Evolutionary conservation across 2,329 filamentous ascomycete genomes (phyloP).

Genomic region (Helminthosporium solani): DNA sequence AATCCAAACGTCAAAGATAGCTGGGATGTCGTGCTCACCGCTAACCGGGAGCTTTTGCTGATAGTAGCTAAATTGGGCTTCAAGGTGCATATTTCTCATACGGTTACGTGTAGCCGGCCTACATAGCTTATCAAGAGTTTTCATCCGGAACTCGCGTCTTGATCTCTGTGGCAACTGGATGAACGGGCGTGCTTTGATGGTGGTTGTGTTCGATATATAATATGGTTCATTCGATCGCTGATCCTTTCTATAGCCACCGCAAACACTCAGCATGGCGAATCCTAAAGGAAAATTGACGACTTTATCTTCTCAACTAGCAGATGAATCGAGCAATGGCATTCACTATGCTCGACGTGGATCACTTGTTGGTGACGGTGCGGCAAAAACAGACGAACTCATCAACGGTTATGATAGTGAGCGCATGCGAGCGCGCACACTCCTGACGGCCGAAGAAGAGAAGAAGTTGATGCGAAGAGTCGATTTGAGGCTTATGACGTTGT

Average conservation of each 20-base stretch:
- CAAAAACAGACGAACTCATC: slow-evolving; percentile 2
- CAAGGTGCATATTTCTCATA: background rate
- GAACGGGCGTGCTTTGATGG: background rate
- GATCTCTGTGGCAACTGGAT: background rate
- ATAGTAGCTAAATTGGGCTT: background rate
- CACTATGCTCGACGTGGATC: slow-evolving; percentile 17
- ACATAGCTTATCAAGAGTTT: background rate
- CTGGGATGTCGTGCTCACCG: slow-evolving; percentile 14
- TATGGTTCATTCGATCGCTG: background rate
- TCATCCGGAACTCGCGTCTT: background rate
- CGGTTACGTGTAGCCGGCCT: background rate
- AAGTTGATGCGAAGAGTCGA: slow-evolving; percentile 36
- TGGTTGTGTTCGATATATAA: background rate
- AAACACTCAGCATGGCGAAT: background rate
- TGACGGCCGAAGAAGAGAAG: slow-evolving; percentile 46
- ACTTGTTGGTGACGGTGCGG: slow-evolving; percentile 1
- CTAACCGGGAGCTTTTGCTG: background rate
- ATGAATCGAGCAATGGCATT: slow-evolving; percentile 4
- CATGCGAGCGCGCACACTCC: slow-evolving; percentile 15
- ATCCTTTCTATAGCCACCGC: background rate
- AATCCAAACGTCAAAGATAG: slow-evolving; percentile 10
- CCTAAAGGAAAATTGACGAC: background rate
- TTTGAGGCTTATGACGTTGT: slow-evolving; percentile 17
- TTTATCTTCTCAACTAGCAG: slow-evolving; percentile 2
- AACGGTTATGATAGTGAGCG: slow-evolving; percentile 15